Evolutionary conservation across 108 stramenopile species (phyloP).

Genomic region (Cyclostephanos tholiformis): DNA sequence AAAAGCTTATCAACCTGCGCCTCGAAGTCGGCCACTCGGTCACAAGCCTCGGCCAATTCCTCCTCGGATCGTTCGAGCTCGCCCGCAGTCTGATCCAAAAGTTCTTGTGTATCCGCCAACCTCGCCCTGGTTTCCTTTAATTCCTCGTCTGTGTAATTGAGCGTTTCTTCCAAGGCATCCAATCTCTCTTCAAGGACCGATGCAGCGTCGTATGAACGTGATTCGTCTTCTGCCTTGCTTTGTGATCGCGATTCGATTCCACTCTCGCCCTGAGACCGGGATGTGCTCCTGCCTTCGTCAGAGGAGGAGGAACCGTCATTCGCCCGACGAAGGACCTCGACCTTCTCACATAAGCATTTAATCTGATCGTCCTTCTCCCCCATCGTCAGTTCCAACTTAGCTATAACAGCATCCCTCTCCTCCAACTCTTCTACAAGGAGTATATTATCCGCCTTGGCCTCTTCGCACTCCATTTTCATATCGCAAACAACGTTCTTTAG

Average conservation of each 20-base stretch:
- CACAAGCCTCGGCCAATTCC: conserved; percentile 25
- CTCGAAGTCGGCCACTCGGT: conserved; percentile 10
- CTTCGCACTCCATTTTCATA: conserved; percentile 48
- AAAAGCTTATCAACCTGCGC: conserved; percentile 8
- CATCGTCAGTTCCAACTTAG: conserved; percentile 32
- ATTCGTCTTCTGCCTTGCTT: neutral
- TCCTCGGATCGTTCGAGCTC: conserved; percentile 27
- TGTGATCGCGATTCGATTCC: conserved; percentile 9
- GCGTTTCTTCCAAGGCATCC: conserved; percentile 25
- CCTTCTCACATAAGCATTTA: conserved; percentile 29
- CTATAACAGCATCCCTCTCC: conserved; percentile 25
- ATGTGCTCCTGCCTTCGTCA: neutral
- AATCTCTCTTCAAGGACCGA: conserved; percentile 24
- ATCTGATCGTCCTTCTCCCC: conserved; percentile 25
- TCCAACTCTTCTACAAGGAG: conserved; percentile 49
- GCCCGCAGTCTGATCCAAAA: conserved; percentile 21
- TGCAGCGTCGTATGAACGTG: neutral
- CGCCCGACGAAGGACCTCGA: conserved; percentile 10
- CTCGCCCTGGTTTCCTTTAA: conserved; percentile 23
- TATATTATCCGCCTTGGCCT: conserved; percentile 47
- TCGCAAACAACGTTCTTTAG: conserved; percentile 41
- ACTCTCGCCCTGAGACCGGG: neutral
- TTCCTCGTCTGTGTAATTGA: conserved; percentile 38
- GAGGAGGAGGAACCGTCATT: neutral
- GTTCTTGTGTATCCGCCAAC: conserved; percentile 24